These are phyloP conservation scores for Coemansia reversa DNA, from an alignment of 192 early-diverging fungal genomes.

Conservation along the genomic window DNA sequence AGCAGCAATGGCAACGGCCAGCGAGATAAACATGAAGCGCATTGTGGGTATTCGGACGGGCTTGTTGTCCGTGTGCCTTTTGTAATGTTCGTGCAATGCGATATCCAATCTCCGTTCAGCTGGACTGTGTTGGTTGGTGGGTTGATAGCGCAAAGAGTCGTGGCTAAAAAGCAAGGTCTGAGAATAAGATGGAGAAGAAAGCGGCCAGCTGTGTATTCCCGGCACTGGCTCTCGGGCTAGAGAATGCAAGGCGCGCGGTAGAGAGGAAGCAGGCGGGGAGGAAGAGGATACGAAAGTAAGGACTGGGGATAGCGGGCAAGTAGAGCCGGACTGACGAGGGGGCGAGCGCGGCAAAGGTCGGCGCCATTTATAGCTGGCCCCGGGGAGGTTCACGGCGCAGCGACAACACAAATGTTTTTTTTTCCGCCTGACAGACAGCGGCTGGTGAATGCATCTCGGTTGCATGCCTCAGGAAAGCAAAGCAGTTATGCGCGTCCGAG, in stretches of 20 bases:
- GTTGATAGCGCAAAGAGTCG: conserved; percentile 5
- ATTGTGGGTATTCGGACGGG: conserved; percentile 10
- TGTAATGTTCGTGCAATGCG: background rate
- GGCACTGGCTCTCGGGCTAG: conserved; percentile 1
- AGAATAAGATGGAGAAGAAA: conserved; percentile 6
- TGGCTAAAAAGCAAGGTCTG: conserved; percentile 6
- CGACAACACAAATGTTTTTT: background rate
- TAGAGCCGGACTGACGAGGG: background rate
- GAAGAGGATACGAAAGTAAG: conserved; percentile 4
- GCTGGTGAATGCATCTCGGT: background rate
- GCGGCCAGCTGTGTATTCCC: conserved; percentile 1
- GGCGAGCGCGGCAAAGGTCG: background rate
- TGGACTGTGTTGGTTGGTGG: background rate
- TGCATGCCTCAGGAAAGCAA: conserved; percentile 1
- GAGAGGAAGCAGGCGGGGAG: conserved; percentile 12
- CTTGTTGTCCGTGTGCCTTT: background rate
- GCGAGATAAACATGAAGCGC: conserved; percentile 22
- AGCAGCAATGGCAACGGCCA: conserved; percentile 23
- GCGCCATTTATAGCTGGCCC: background rate
- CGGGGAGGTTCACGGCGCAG: background rate
- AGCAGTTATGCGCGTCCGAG: conserved; percentile 15
- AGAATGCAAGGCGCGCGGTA: conserved; percentile 16
- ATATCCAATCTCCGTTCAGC: background rate
- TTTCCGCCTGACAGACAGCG: background rate
- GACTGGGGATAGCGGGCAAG: conserved; percentile 2